These are phyloP conservation scores for Fusarium coffeatum DNA, from an alignment of 2,329 filamentous ascomycete species.

Conservation along the genomic window DNA sequence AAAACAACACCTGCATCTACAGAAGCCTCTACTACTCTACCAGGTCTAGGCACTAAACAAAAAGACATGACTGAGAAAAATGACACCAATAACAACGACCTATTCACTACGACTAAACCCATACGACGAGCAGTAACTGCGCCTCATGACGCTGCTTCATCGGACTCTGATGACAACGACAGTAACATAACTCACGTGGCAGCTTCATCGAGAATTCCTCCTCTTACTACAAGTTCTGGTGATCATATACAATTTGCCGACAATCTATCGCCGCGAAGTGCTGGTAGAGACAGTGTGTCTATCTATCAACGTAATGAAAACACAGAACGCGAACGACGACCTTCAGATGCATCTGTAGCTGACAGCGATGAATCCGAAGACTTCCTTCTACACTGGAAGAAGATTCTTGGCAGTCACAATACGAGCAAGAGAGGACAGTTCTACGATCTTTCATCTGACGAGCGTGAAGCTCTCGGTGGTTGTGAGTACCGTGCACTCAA, in stretches of 20 bases:
- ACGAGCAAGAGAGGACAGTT: conserved; percentile 67
- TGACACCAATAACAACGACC: conserved; percentile 10
- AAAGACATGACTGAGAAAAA: conserved; percentile 25
- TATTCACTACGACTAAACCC: conserved; percentile 14
- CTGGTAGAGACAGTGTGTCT: conserved; percentile 25
- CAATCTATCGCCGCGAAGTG: conserved; percentile 12
- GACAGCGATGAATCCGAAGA: conserved; percentile 45
- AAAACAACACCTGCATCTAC: conserved; percentile 32
- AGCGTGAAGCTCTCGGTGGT: conserved; percentile 69
- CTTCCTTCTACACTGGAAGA: conserved; percentile 48
- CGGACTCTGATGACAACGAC: conserved; percentile 36
- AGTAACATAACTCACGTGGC: conserved; percentile 42
- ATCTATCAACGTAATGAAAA: conserved; percentile 39
- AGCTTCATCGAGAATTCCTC: conserved; percentile 22
- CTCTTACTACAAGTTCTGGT: conserved; percentile 16
- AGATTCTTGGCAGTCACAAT: conserved; percentile 53
- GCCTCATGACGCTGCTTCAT: conserved; percentile 30
- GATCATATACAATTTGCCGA: conserved; percentile 41
- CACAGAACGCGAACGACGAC: conserved; percentile 13
- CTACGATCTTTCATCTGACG: conserved; percentile 62
- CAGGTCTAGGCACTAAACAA: conserved; percentile 39
- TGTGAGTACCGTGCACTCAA: conserved; percentile 73
- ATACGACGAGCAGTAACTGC: conserved; percentile 37
- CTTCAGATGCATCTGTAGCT: conserved; percentile 38
- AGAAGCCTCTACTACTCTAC: neutral